Conservation (phyloP, 352 stramenopile genomes). For the Phytopythium mirpurense region DNA sequence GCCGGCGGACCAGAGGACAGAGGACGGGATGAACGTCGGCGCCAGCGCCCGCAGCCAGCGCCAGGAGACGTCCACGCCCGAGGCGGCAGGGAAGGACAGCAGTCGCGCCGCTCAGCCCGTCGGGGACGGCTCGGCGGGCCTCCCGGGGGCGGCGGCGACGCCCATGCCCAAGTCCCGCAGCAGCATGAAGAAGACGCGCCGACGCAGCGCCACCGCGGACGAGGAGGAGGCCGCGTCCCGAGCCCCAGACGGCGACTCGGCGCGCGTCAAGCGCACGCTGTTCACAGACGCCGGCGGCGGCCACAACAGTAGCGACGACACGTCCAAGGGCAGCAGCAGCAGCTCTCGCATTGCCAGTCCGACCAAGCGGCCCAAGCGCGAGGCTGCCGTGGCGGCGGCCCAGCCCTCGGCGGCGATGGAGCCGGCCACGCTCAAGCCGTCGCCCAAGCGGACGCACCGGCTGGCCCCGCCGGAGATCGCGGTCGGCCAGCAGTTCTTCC, state of each 20-base stretch:
- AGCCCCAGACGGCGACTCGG: constrained; percentile 4
- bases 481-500: constrained; percentile 68
- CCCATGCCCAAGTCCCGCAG: constrained; percentile 42
- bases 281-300: constrained; percentile 53
- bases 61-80: constrained; percentile 9
- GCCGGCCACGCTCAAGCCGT: constrained; percentile 42
- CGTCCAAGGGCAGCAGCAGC: no score
- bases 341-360: no score
- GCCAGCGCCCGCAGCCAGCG: neutral
- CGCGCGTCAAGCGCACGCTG: constrained; percentile 53
- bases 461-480: constrained; percentile 49
- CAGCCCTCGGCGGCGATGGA: constrained; percentile 26
- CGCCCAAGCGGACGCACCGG: constrained; percentile 36
- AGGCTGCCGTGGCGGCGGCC: neutral
- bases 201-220: neutral
- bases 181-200: constrained; percentile 34
- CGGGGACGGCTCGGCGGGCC: no score
- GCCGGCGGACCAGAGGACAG: neutral
- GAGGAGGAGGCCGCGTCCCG: constrained; percentile 7
- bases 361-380: constrained; percentile 2
- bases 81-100: neutral
- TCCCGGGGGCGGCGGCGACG: no score
- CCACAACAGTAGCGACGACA: constrained; percentile 2
- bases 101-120: neutral
- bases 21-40: neutral